Evolutionary conservation across 192 early-diverging fungal species (phyloP), one percentile per base, ranked within the genome.

Genomic region (Rhizophagus prolifer): DNA sequence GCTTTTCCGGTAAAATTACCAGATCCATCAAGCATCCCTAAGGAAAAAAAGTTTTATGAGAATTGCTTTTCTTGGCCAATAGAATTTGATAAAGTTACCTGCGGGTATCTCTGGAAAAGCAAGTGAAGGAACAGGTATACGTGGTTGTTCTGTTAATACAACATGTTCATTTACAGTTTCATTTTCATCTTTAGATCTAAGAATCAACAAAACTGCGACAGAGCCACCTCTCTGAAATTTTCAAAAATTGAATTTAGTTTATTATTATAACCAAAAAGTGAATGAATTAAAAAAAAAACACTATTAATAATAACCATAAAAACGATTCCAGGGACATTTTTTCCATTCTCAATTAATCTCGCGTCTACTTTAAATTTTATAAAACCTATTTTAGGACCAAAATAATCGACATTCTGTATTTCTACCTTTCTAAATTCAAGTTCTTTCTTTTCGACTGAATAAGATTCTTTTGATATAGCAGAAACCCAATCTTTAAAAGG

Each of bases 41-140:
- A 66, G 58, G 16, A 12, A 12, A 31, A 31, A 47, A 44, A 8
- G 1, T 31, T 38, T 44, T 44, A 5, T 12, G 41, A 44, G 41
- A 44, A 38, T 38, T 38, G 7, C 41, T 44, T 44, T 44, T 44
- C 1, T 41, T 9, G 10, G 2, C n/a, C 19, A 25, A 10, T 26
- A 26, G 8, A 12, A 61, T 12, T 25, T 26, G 21, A 8, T 9
- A 65, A 9, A 19, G 4, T 41, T 64, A 1, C 93, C 93, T 1
- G 95, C 95, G 1, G 95, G 95, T 41, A 96, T 83, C 80, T 95
- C 95, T 60, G 84, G 78, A 75, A 92, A 85, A 0, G 77, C n/a
- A 26, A 90, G 76, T 6, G 85, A 82, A 0, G 91, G 88, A 8
- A 92, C 86, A 0, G 95, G 84, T 28, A 94, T 65, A 1, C 94